Evolutionary conservation across 805 yeast genomes (phyloP), one percentile per base, ranked within the genome.

Genomic region (Pichia occidentalis): DNA sequence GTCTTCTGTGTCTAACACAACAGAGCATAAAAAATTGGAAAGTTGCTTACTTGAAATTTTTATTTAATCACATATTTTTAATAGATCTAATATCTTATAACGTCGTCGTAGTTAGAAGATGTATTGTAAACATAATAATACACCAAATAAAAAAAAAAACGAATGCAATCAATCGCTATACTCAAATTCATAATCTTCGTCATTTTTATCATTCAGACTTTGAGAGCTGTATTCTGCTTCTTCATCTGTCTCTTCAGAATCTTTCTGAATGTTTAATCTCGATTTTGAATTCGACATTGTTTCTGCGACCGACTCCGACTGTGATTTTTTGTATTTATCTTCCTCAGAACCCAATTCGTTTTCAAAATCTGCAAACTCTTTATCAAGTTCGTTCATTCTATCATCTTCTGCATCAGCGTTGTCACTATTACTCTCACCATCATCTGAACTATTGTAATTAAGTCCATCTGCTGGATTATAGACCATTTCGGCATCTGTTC

Each of bases 151-250:
- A 18, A 22, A 13, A n/a, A 16, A 24, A 27, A 29, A 18, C 7
- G 27, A 25, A 17, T 29, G n/a, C 32, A 14, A 20, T 17, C 26
- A 53, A 36, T 61, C 65, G 45, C 63, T 60, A 37, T 65, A 66
- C 32, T 68, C 75, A 44, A 71, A 70, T 0, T 70, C 76, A 48
- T 63, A 71, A 17, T 63, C 41, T 8, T 19, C 23, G 16, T 29
- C 22, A 16, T 31, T 35, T 8, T 37, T 37, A 11, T 34, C 43
- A 10, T 42, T 44, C 5, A 32, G 18, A 16, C 19, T 35, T n/a
- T 21, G 35, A 30, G 8, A 16, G 11, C 22, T 23, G 11, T 23
- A 14, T 21, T 32, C 32, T 7, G 11, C 19, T 9, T n/a, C 26
- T 6, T 4, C 19, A 12, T 37, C 29, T 10, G n/a, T 8, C 17